These are phyloP conservation scores for Fusarium fracticaudum DNA, from an alignment of 2,329 filamentous ascomycete species.

Conservation along the genomic window DNA sequence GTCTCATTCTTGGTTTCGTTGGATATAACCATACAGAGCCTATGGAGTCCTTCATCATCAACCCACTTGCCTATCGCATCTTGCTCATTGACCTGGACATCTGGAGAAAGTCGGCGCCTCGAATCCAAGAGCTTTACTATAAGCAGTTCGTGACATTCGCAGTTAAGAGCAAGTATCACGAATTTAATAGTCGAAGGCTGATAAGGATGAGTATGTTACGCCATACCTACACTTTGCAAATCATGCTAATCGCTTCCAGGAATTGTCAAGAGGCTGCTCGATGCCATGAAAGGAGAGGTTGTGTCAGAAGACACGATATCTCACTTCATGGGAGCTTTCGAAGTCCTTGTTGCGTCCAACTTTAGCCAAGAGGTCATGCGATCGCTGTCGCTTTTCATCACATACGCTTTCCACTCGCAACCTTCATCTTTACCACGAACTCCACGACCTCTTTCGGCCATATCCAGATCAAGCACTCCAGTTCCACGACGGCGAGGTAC, in stretches of 20 bases:
- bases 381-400: constrained; percentile 89
- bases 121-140: constrained; percentile 90
- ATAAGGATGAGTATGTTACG: constrained; percentile 82
- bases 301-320: constrained; percentile 77
- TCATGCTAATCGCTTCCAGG: constrained; percentile 59
- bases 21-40: constrained; percentile 85
- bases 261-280: constrained; percentile 88
- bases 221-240: not conserved
- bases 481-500: constrained; percentile 49
- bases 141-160: constrained; percentile 90
- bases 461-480: constrained; percentile 54
- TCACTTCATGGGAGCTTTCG: constrained; percentile 82
- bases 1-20: constrained; percentile 83
- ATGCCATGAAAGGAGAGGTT: constrained; percentile 87
- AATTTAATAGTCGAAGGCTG: constrained; percentile 89
- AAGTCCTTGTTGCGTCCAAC: constrained; percentile 80
- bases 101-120: constrained; percentile 82
- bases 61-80: constrained; percentile 92
- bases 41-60: constrained; percentile 91
- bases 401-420: constrained; percentile 81
- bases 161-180: constrained; percentile 87
- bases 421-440: constrained; percentile 60
- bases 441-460: constrained; percentile 55
- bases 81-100: constrained; percentile 92
- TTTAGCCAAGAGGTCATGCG: constrained; percentile 86